Evolutionary conservation across 257 asterid genomes (phyloP), one percentile per base, ranked within the genome.

Genomic region (Verbascum thapsus): DNA sequence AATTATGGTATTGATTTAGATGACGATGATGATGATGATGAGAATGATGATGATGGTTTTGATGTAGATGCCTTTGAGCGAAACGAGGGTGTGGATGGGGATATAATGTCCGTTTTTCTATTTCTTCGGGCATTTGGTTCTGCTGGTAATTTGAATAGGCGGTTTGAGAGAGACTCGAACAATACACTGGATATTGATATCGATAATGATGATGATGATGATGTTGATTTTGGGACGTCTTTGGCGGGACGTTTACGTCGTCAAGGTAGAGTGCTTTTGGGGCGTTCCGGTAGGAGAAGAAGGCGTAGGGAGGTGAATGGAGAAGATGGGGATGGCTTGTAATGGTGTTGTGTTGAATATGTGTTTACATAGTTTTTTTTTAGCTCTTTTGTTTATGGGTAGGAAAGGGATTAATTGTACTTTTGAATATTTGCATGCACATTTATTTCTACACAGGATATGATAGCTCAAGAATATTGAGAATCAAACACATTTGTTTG

Each of bases 111-210:
- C 22, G 77, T 86, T 72, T 76, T 88, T 73, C 74, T 88, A 47
- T 72, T 90, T 70, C 74, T 94, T 83, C 95, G 83, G 85, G 85
- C 90, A 7, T 76, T 90, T 80, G 95, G 88, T 66, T 76, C 95
- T 45, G 74, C 83, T 58, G 94, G 87, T 62, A 74, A 74, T 62
- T 82, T 72, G 16, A 72, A 85, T 66, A 66, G 85, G 61, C 71
- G 76, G 63, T 78, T 23, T 10, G 87, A 69, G 60, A 71, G 84
- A 20, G 82, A 60, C 47, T 8, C 73, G 8, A 74, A 42, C 52
- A 59, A n/a, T 11, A 40, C 72, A 40, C 5, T 53, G 44, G 76
- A 74, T n/a, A n/a, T n/a, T n/a, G n/a, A n/a, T n/a, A n/a, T n/a
- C 26, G 73, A 74, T 18, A 74, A 72, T 32, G 72, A 61, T 15